Conservation (phyloP, 495 filamentous ascomycete species). For the Xylaria telfairii region DNA sequence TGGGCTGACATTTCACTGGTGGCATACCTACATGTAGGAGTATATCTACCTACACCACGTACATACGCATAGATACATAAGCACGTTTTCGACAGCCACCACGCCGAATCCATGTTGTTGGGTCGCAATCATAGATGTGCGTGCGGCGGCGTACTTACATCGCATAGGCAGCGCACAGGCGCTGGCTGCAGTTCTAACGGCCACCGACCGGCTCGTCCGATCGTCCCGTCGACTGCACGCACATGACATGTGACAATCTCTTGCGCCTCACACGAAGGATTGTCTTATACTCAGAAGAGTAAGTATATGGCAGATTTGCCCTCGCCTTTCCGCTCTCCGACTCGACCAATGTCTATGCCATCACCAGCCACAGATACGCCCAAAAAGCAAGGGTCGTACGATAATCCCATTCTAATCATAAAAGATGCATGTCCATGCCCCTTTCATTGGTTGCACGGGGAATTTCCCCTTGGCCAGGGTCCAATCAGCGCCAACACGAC, state of each 20-base stretch:
- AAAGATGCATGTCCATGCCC: neutral
- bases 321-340: too few species aligned
- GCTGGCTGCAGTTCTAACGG: conserved; percentile 15
- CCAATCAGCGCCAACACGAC: conserved; percentile 12
- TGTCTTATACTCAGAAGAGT: too few species aligned
- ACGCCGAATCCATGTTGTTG: neutral
- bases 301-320: neutral
- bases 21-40: neutral
- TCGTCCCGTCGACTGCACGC: neutral
- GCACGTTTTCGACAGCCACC: conserved; percentile 12
- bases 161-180: too few species aligned
- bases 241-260: neutral
- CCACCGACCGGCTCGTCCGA: neutral
- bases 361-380: neutral
- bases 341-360: neutral
- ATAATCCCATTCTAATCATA: conserved; percentile 4
- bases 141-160: too few species aligned
- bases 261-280: neutral
- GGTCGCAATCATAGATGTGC: neutral
- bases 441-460: neutral
- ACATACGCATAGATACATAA: too few species aligned
- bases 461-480: neutral
- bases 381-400: conserved; percentile 14
- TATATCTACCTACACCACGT: too few species aligned
- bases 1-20: neutral